Evolutionary conservation across 768 basidiomycete genomes (phyloP).

Genomic region (Leccinum subgranulosum): DNA sequence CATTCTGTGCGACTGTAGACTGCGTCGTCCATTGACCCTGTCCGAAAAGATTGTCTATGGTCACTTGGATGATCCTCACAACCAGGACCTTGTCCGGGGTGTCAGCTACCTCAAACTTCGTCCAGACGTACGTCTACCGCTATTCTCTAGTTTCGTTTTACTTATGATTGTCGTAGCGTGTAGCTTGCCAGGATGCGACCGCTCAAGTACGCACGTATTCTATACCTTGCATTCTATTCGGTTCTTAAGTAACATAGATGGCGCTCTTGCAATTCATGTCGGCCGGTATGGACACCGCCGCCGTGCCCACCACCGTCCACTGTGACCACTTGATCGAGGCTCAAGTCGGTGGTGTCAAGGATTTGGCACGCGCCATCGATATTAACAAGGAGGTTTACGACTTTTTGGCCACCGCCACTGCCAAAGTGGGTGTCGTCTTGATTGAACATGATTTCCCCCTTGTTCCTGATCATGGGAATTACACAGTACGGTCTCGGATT

Average conservation of each 20-base stretch:
- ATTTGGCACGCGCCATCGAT: conserved; percentile 86
- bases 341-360: conserved; percentile 89
- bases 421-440: conserved; percentile 55
- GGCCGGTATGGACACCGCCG: conserved; percentile 95
- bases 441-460: not conserved
- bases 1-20: conserved; percentile 39
- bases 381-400: conserved; percentile 99
- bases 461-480: not conserved
- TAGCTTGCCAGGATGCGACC: conserved; percentile 89
- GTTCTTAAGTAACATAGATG: conserved; percentile 58
- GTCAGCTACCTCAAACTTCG: conserved; percentile 95
- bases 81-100: conserved; percentile 89
- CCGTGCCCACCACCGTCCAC: conserved; percentile 98
- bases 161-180: conserved; percentile 49
- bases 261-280: conserved; percentile 99
- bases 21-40: conserved; percentile 86
- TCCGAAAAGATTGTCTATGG: conserved; percentile 98
- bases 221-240: conserved; percentile 9
- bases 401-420: conserved; percentile 95
- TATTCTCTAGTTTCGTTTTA: not conserved
- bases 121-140: conserved; percentile 74
- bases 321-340: conserved; percentile 99
- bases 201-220: conserved; percentile 57
- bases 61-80: conserved; percentile 91
- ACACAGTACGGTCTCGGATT: conserved; percentile 94